phyloP scores from a whole-genome alignment of 805 yeast species.

The Kodamaea lidongshanica region DNA sequence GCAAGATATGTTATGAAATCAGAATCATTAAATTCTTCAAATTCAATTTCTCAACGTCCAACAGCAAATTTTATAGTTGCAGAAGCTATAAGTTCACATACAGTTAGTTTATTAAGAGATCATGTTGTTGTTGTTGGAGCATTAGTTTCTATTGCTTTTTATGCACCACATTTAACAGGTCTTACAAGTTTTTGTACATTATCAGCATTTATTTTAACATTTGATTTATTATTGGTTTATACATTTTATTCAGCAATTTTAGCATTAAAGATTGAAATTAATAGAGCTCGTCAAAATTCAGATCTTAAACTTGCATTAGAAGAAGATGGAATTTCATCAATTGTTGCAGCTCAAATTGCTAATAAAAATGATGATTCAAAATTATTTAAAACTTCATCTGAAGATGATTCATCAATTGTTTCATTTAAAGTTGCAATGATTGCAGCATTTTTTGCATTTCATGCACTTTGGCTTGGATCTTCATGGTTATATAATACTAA shows the following conservation, averaged over 20 bases:
- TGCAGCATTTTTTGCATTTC: conserved; percentile 54
- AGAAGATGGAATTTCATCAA: conserved; percentile 82
- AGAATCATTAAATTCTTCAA: conserved; percentile 31
- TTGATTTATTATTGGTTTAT: conserved; percentile 65
- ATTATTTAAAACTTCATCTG: conserved; percentile 29
- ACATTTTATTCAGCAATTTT: conserved; percentile 81
- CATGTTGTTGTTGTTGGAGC: conserved; percentile 67
- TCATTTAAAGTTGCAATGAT: conserved; percentile 57
- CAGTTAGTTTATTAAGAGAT: conserved; percentile 61
- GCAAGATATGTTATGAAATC: conserved; percentile 48
- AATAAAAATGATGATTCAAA: conserved; percentile 37
- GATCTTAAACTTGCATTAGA: conserved; percentile 73
- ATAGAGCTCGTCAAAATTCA: conserved; percentile 75
- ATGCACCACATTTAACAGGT: conserved; percentile 64
- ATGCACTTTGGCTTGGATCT: conserved; percentile 62
- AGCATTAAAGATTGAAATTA: conserved; percentile 83
- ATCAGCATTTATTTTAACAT: conserved; percentile 60
- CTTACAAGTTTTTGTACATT: conserved; percentile 76
- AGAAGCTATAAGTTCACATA: conserved; percentile 35
- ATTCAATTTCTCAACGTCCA: conserved; percentile 8
- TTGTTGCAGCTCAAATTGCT: conserved; percentile 65
- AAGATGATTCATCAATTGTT: conserved; percentile 28
- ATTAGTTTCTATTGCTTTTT: conserved; percentile 58
- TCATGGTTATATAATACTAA: conserved; percentile 51
- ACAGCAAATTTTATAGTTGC: conserved; percentile 34